Evolutionary conservation across 352 stramenopile species (phyloP), one percentile per base, ranked within the genome.

Genomic region (Phytophthora capsici): DNA sequence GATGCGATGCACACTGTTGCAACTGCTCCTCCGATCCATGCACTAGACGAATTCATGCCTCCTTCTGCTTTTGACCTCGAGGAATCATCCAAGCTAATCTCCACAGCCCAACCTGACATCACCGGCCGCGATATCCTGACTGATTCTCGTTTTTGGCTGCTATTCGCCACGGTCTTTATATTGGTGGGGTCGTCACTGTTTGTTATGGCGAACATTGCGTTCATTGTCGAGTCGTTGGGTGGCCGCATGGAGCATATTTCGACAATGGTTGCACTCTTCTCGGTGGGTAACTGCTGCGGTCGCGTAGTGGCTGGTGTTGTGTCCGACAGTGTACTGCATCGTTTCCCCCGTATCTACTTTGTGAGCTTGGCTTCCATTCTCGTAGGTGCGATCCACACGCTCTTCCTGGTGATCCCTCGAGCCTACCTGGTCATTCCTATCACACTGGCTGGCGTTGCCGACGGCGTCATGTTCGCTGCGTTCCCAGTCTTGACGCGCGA

Each of bases 201-300:
- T 57, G 67, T 94, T 38, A 91, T 94, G 80, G 67, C 84, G 41
- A 94, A 92, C 63, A 85, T 93, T 51, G 75, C 80, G 8, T 94
- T 94, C 71, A 86, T 93, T 41, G 80, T 91, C 16, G 78, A 91
- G 50, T 89, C 84, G 6, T 56, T 80, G 4, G 58, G 56, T 6
- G 82, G 82, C 12, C 63, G 67, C 0, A 69, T 75, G 40, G 63
- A 78, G 16, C 78, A 91, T 48, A 80, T 94, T 8, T 63, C 86
- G 9, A 75, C 63, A 10, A 89, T 92, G 71, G 84, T 93, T 22
- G 75, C 71, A 43, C 49, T 90, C 23, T 93, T 94, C 40, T 94
- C 86, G 0, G 65, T 93, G 22, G 79, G 77, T 38, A 91, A 93
- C 51, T 88, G 78, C 63, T 57, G 68, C 25, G 79, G 82, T 0